These are phyloP conservation scores for Aspergillus saccharolyticus DNA, from an alignment of 495 filamentous ascomycete genomes.

Conservation along the genomic window DNA sequence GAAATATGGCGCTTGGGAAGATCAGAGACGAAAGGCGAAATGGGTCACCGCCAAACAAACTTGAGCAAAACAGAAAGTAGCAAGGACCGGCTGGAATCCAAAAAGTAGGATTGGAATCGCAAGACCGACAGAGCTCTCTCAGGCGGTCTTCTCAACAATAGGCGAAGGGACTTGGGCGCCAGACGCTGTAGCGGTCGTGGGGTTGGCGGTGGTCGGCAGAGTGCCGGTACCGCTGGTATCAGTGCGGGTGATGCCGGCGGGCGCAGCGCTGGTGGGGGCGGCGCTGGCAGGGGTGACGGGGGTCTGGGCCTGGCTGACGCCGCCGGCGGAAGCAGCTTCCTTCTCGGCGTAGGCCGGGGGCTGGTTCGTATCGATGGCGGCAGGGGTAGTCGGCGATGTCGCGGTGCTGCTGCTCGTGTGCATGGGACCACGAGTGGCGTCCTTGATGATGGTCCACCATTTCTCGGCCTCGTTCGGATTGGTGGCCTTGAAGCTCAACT, in stretches of 20 bases:
- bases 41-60: no score
- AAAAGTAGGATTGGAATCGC: neutral
- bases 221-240: neutral
- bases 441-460: constrained; percentile 72
- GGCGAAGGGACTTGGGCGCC: neutral
- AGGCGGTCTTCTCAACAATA: neutral
- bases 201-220: neutral
- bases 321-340: constrained; percentile 9
- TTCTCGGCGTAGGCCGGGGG: constrained; percentile 28
- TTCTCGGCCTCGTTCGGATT: constrained; percentile 68
- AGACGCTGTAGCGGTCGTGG: neutral
- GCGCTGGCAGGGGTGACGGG: constrained; percentile 9
- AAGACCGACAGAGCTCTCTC: neutral
- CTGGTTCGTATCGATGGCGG: constrained; percentile 8
- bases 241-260: constrained; percentile 1
- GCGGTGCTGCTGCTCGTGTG: constrained; percentile 10
- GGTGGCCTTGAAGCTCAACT: constrained; percentile 68
- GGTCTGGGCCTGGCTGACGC: neutral
- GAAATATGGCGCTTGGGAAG: no score
- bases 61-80: no score
- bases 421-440: constrained; percentile 25
- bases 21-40: no score
- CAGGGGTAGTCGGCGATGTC: constrained; percentile 13
- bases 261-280: constrained; percentile 10
- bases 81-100: neutral